Base-by-base conservation (phyloP, 23 red algal genomes). In the Gracilaria gracilis region DNA sequence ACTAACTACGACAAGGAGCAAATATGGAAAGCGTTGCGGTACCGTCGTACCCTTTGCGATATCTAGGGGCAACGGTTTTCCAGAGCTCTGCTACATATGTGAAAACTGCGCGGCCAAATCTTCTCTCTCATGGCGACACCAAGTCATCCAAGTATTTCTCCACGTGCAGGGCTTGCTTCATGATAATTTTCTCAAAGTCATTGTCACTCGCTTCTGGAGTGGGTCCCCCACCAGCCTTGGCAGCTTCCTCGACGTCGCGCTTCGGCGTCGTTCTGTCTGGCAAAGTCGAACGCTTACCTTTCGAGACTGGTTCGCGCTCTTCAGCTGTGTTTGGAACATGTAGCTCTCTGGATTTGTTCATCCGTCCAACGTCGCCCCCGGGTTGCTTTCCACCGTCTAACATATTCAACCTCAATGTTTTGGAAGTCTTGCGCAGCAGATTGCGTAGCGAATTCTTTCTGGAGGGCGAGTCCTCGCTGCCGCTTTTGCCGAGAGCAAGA, bases 391-490 rank as follows among this genome's bases (percentile, higher is more conserved):
- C 62, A 15, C n/a, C 24, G 16, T 67, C 33, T 1, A 67, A 67
- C 9, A 36, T 17, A 15, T 67, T 67, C 33, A 1, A 9, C 33
- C 2, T 34, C 27, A 67, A 31, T 9, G 27, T 67, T 24, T 17
- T 67, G 9, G 62, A 67, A 32, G 62, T 67, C 33, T 67, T 67
- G 62, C 62, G 62, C 27, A 67, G 62, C 27, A 67, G 11, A 1
- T 67, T 35, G 62, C 62, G 62, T 0, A 67, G 62, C 62, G 62
- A 67, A 15, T 35, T 35, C 25, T 67, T 67, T 11, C 62, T 9
- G 12, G 62, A 67, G 7, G 62, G 62, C 6, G 62, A 6, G 28
- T 67, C 28, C 1, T 67, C 62, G 20, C 20, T 9, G 32, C 33
- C 62, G 32, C 28, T 14, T 21, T 17, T 67, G 7, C 33, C 33